phyloP scores from a whole-genome alignment of 2,329 filamentous ascomycete genomes.

The Diaporthe ilicicola region DNA sequence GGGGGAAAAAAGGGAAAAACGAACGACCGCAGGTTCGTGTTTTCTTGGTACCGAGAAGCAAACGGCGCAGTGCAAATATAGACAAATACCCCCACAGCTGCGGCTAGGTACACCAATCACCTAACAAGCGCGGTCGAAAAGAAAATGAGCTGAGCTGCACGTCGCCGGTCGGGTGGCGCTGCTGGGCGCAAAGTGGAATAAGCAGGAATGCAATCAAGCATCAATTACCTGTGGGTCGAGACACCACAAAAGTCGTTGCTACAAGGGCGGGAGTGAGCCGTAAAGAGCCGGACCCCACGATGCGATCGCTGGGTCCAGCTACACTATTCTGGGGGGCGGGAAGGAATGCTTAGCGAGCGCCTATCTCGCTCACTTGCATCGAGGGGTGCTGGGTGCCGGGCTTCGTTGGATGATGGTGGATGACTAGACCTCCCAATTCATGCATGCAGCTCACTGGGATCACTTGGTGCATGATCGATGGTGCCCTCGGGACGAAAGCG shows the following conservation, averaged over 20 bases:
- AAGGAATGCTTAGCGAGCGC: constrained; percentile 7
- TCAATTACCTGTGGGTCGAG: neutral
- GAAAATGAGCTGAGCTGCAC: constrained; percentile 1
- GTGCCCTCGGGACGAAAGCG: neutral
- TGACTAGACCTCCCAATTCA: neutral
- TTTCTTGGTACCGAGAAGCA: neutral
- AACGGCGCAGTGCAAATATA: constrained; percentile 10
- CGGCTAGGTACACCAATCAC: constrained; percentile 11
- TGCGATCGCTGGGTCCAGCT: neutral
- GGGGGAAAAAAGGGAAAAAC: neutral
- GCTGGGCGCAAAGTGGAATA: neutral
- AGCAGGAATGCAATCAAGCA: neutral
- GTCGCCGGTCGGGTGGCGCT: constrained; percentile 11
- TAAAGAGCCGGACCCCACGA: constrained; percentile 10
- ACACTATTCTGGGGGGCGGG: constrained; percentile 24
- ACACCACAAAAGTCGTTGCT: neutral
- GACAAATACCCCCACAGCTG: constrained; percentile 8
- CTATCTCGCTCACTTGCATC: neutral
- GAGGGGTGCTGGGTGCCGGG: neutral
- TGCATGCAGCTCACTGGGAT: neutral
- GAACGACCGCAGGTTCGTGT: neutral
- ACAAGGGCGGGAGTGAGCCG: neutral
- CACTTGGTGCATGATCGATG: neutral
- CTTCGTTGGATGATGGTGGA: neutral
- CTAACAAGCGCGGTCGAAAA: neutral